phyloP scores from a whole-genome alignment of 148 eudicot genomes.

The Fagopyrum homotropicum region DNA sequence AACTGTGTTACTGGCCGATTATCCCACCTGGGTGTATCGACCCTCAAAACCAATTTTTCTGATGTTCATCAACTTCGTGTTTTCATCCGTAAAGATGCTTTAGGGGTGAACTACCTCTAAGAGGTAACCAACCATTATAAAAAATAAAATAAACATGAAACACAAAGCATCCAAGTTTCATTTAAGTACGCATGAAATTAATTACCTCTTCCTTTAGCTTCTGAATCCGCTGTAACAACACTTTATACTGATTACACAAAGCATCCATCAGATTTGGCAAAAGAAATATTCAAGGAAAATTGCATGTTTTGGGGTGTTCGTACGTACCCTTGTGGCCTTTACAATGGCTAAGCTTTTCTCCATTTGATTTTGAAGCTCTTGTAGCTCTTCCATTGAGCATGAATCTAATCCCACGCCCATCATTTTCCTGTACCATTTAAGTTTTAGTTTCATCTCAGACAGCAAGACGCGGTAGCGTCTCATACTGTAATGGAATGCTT shows the following conservation, averaged over 20 bases:
- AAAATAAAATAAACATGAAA: background rate
- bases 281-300: background rate
- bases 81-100: too few relatives aligned
- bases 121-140: too few relatives aligned
- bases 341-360: conserved; percentile 45
- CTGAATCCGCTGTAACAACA: conserved; percentile 44
- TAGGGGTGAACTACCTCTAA: too few relatives aligned
- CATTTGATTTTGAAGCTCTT: conserved; percentile 45
- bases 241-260: conserved; percentile 28
- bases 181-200: too few relatives aligned
- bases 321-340: conserved; percentile 55
- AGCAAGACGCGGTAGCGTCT: background rate
- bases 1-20: too few relatives aligned
- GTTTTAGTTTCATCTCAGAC: background rate
- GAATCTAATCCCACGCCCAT: conserved; percentile 47
- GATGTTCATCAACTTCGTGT: too few relatives aligned
- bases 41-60: too few relatives aligned
- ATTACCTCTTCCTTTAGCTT: conserved; percentile 56
- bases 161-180: too few relatives aligned
- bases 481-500: background rate
- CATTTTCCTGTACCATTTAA: conserved; percentile 34
- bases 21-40: too few relatives aligned
- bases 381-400: conserved; percentile 60
- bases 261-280: too few relatives aligned
- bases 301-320: background rate